Conservation (phyloP, 1,284 basidiomycete genomes). For the Rhodotorula mucilaginosa region DNA sequence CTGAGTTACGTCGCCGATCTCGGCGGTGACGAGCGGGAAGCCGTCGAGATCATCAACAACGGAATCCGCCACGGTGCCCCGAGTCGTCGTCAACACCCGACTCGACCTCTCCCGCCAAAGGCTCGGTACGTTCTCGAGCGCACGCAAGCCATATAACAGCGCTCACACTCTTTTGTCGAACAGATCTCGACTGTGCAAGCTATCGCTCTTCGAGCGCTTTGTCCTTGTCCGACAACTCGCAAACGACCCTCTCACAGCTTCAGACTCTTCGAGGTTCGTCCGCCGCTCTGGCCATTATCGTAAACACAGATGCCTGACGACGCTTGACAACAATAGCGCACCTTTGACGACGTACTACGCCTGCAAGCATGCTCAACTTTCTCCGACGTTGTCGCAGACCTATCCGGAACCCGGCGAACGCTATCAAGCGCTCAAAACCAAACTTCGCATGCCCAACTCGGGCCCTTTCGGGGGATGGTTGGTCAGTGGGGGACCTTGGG, state of each 20-base stretch:
- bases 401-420: slow-evolving; percentile 49
- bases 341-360: too few relatives aligned
- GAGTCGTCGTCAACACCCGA: slow-evolving; percentile 56
- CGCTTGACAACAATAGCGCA: too few relatives aligned
- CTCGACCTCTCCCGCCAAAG: slow-evolving; percentile 56
- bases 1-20: slow-evolving; percentile 49
- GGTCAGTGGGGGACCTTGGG: slow-evolving; percentile 56
- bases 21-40: slow-evolving; percentile 48
- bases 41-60: slow-evolving; percentile 70
- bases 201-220: slow-evolving; percentile 20
- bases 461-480: slow-evolving; percentile 64
- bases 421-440: slow-evolving; percentile 1
- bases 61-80: slow-evolving; percentile 71
- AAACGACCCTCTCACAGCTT: too few relatives aligned
- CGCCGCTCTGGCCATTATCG: too few relatives aligned
- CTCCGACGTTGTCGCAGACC: slow-evolving; percentile 50
- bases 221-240: too few relatives aligned
- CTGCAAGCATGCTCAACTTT: too few relatives aligned
- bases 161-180: neutral
- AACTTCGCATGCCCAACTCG: slow-evolving; percentile 46
- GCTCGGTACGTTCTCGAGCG: slow-evolving; percentile 55
- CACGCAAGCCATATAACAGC: neutral
- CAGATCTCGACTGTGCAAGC: slow-evolving; percentile 58
- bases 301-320: too few relatives aligned
- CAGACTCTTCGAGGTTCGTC: too few relatives aligned